Base-by-base conservation (phyloP, 305 asterid genomes). In the Stenogyne calaminthoides region DNA sequence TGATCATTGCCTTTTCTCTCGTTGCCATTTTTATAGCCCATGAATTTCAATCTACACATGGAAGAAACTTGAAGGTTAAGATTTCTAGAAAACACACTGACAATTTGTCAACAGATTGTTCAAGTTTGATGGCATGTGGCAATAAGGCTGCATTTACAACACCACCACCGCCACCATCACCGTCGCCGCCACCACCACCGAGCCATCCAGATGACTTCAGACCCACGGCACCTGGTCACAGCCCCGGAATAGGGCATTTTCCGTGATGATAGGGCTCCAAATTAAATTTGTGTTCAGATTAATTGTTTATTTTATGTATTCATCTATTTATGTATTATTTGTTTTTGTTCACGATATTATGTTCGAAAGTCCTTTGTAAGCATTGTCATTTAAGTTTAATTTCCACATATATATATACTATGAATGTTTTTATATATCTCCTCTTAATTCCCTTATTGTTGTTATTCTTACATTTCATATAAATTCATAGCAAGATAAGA, bases 201-300 rank as follows among this genome's bases (percentile, higher is more conserved):
- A 83, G 84, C 22, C 78, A 67, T 60, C 83, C 67, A n/a, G 83
- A 84, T 10, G 85, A 82, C 75, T 88, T 83, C 74, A 76, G 92
- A 12, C 92, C 88, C 20, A 85, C 90, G 0, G 63, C 83, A 37
- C 90, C 90, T 6, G 90, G 90, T 25, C 86, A 72, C 61, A 88
- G 93, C 77, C 94, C 94, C 3, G 94, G 91, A 18, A 82, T 84
- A 12, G 89, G 91, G 16, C 94, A 88, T 76, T 76, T 81, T 52
- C 27, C 73, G 6, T 73, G 74, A 74, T 49, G 46, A 3, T 61
- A 66, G 63, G 67, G 70, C 37, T 74, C 11, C 29, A 71, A 6
- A n/a, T n/a, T n/a, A n/a, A 51, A 22, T 67, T 20, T 29, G 59
- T 12, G 52, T 69, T n/a, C n/a, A 51, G 3, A 27, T 29, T 22